Percentiles rank a stretch among this genome's conserved stretches.
phyloP scores from a whole-genome alignment of 495 filamentous ascomycete species.

The Hypoxylon trugodes region DNA sequence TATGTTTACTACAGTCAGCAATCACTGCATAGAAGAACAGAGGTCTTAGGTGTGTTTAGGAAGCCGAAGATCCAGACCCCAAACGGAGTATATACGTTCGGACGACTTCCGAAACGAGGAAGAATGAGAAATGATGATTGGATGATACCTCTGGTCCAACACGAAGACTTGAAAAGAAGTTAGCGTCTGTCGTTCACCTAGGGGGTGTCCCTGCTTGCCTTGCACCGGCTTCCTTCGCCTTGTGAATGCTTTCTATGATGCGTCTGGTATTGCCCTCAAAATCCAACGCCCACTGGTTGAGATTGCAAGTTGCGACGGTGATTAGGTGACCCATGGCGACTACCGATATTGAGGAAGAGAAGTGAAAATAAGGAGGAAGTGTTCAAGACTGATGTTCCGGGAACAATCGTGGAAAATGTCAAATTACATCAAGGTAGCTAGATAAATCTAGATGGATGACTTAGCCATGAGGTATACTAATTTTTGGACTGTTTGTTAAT shows the following conservation, averaged over 20 bases:
- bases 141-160: constrained; percentile 66
- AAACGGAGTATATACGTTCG: too few relatives aligned
- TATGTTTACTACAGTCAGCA: constrained; percentile 27
- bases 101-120: not conserved
- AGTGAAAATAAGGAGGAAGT: not conserved
- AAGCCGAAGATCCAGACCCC: not conserved
- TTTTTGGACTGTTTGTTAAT: not conserved
- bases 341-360: not conserved
- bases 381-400: not conserved
- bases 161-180: constrained; percentile 54
- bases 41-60: not conserved
- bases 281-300: constrained; percentile 76
- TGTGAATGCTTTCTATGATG: constrained; percentile 76
- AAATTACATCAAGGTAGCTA: not conserved
- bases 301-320: constrained; percentile 56
- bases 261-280: constrained; percentile 79
- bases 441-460: not conserved
- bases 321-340: constrained; percentile 48
- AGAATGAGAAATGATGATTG: not conserved
- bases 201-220: constrained; percentile 31
- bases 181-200: not conserved
- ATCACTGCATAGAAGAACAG: not conserved
- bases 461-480: not conserved
- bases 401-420: not conserved
- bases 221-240: constrained; percentile 75